phyloP scores from a whole-genome alignment of 106 monocot species.

The Dactylorhiza incarnata region DNA sequence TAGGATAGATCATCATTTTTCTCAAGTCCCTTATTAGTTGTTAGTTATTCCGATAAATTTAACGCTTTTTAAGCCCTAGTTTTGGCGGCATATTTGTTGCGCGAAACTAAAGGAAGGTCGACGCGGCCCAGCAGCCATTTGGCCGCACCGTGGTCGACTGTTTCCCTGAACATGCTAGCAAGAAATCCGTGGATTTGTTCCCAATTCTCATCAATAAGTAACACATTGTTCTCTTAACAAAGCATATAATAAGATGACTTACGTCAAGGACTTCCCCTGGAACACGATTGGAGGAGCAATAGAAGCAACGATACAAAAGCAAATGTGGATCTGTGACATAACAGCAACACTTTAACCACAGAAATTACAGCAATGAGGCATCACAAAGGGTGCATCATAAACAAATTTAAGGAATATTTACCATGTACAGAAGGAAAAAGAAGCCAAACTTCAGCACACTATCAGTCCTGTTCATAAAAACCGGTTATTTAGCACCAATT shows the following conservation, averaged over 20 bases:
- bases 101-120: no score
- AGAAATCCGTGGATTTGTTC: background rate
- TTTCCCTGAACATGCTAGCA: no score
- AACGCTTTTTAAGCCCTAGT: background rate
- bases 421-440: constrained; percentile 87
- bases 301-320: constrained; percentile 65
- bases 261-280: constrained; percentile 64
- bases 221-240: background rate
- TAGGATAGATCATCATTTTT: background rate
- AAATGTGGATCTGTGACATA: constrained; percentile 52
- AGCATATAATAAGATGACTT: constrained; percentile 18
- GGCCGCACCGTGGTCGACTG: no score
- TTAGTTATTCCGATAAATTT: background rate
- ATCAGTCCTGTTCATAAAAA: constrained; percentile 61
- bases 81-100: no score
- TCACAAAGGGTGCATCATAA: background rate
- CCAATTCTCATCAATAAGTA: background rate
- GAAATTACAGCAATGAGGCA: background rate
- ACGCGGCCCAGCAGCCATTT: no score
- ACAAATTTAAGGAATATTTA: constrained; percentile 15
- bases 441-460: constrained; percentile 87
- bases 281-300: constrained; percentile 79
- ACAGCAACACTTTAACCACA: background rate
- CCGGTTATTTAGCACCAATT: background rate
- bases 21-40: background rate